phyloP scores from a whole-genome alignment of 73 alveolate species.

The Stentor roeselii region DNA sequence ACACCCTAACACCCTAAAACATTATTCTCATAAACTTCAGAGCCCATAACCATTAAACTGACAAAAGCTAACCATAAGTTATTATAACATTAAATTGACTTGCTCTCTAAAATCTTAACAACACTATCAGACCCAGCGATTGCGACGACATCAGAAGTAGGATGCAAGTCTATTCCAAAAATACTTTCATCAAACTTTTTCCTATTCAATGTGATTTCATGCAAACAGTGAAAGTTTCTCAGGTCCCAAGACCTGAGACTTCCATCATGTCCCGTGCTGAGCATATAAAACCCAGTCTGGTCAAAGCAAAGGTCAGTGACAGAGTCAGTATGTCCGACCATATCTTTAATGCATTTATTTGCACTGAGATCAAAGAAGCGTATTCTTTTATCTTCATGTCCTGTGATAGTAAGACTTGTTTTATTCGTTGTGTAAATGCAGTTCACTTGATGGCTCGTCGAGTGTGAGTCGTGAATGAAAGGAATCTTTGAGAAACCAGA shows the following conservation, averaged over 20 bases:
- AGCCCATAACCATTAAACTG: too few species aligned
- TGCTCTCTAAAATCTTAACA: slow-evolving; percentile 30
- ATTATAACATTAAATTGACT: not conserved
- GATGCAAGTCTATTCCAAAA: slow-evolving; percentile 30
- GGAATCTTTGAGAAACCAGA: slow-evolving; percentile 31
- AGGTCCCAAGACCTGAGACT: slow-evolving; percentile 43
- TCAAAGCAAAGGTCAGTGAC: slow-evolving; percentile 34
- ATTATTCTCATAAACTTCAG: too few species aligned
- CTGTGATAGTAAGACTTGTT: slow-evolving; percentile 19
- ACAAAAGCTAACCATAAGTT: too few species aligned
- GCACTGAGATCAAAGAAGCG: slow-evolving; percentile 41
- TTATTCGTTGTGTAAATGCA: not conserved
- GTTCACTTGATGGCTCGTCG: slow-evolving; percentile 29
- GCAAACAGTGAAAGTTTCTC: slow-evolving; percentile 34
- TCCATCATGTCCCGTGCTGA: slow-evolving; percentile 33
- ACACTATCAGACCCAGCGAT: slow-evolving; percentile 46
- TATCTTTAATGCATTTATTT: slow-evolving; percentile 16
- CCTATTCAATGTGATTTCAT: slow-evolving; percentile 39
- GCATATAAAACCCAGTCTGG: slow-evolving; percentile 25
- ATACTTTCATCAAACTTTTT: slow-evolving; percentile 43
- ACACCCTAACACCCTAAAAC: too few species aligned
- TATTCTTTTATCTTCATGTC: slow-evolving; percentile 47
- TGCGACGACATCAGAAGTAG: slow-evolving; percentile 31
- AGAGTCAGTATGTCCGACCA: slow-evolving; percentile 38
- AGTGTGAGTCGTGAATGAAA: slow-evolving; percentile 19